These are phyloP conservation scores for Suhomyces faveliae DNA, from an alignment of 805 yeast genomes.

Conservation along the genomic window DNA sequence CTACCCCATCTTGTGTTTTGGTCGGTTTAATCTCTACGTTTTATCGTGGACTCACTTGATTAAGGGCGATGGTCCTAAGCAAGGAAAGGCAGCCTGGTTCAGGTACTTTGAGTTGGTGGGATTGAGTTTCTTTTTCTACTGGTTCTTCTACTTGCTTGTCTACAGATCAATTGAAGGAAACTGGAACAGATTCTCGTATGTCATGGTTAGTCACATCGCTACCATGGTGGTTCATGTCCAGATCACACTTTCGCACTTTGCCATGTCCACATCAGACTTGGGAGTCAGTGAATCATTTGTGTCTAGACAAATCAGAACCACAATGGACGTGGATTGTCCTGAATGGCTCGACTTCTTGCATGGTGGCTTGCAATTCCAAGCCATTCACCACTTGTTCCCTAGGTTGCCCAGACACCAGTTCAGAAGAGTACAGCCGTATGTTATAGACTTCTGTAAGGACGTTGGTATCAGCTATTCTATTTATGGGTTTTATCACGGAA, in stretches of 20 bases:
- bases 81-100: constrained; percentile 85
- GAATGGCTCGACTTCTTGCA: constrained; percentile 88
- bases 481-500: constrained; percentile 81
- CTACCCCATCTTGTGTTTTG: constrained; percentile 78
- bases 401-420: constrained; percentile 86
- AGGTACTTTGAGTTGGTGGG: constrained; percentile 77
- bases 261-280: constrained; percentile 87
- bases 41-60: constrained; percentile 77
- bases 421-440: constrained; percentile 68
- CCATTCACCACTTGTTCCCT: constrained; percentile 87
- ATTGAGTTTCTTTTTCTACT: constrained; percentile 63
- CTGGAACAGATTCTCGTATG: constrained; percentile 53
- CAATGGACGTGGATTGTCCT: constrained; percentile 95
- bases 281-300: constrained; percentile 79
- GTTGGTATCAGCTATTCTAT: constrained; percentile 79
- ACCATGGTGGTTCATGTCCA: constrained; percentile 95
- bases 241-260: constrained; percentile 85
- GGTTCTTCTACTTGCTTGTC: constrained; percentile 75
- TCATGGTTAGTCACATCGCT: constrained; percentile 72
- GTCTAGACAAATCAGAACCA: constrained; percentile 79
- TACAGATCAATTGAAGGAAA: constrained; percentile 50
- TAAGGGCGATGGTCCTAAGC: constrained; percentile 73
- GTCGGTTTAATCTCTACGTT: constrained; percentile 80
- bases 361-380: constrained; percentile 92
- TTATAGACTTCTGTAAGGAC: constrained; percentile 69